These are phyloP conservation scores for Imleria badia DNA, from an alignment of 768 basidiomycete species.

Conservation along the genomic window DNA sequence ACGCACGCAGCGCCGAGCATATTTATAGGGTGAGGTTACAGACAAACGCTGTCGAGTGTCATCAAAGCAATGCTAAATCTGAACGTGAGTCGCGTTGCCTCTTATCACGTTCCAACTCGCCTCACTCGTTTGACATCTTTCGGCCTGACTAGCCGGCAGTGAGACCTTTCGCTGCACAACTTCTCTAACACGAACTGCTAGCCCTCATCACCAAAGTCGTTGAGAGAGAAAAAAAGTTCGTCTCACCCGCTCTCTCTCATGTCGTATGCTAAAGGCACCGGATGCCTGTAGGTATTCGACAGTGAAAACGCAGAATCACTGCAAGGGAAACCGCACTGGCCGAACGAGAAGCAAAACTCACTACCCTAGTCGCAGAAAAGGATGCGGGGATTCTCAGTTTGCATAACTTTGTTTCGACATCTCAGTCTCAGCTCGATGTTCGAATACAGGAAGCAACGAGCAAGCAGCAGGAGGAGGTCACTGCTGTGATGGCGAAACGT, in stretches of 20 bases:
- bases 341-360: conserved; percentile 56
- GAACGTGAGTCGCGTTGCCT: conserved; percentile 50
- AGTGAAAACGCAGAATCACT: conserved; percentile 63
- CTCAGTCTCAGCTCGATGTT: conserved; percentile 41
- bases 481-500: conserved; percentile 56
- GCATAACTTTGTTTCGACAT: conserved; percentile 41
- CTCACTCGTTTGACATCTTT: neutral
- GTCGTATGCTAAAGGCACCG: neutral
- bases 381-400: conserved; percentile 57
- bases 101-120: neutral
- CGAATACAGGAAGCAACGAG: conserved; percentile 58
- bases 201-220: conserved; percentile 68
- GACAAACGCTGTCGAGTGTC: conserved; percentile 63
- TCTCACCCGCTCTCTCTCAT: neutral
- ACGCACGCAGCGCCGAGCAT: conserved; percentile 84
- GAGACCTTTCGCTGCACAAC: conserved; percentile 78
- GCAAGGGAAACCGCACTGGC: conserved; percentile 53
- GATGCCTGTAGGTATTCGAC: conserved; percentile 49
- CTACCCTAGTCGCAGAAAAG: conserved; percentile 49
- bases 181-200: conserved; percentile 77
- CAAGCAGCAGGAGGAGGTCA: conserved; percentile 67
- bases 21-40: conserved; percentile 81
- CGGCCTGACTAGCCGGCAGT: conserved; percentile 63
- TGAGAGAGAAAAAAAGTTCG: conserved; percentile 79
- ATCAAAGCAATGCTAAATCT: conserved; percentile 88